Evolutionary conservation across 208 protist species (phyloP).

Genomic region (Tetramitus jugosus): DNA sequence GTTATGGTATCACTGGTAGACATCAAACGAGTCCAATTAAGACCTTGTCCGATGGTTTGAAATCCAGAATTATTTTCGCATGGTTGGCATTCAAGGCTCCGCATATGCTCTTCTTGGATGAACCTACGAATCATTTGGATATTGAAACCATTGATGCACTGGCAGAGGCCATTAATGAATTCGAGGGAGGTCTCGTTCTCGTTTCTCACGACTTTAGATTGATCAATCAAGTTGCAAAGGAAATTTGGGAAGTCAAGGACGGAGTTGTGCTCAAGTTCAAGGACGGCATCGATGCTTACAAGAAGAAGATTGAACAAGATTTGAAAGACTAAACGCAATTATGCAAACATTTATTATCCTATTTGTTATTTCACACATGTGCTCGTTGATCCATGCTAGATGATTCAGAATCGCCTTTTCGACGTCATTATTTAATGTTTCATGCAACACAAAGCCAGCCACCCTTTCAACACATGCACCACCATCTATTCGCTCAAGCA

Average conservation of each 20-base stretch:
- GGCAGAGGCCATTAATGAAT: constrained; percentile 76
- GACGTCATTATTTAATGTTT: too few relatives aligned
- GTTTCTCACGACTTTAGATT: constrained; percentile 92
- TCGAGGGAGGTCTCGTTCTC: constrained; percentile 84
- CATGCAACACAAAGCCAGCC: too few relatives aligned
- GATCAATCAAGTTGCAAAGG: constrained; percentile 56
- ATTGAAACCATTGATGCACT: constrained; percentile 92
- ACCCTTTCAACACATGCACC: too few relatives aligned
- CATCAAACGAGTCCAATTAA: constrained; percentile 77
- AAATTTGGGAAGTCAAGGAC: constrained; percentile 50
- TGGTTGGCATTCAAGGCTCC: constrained; percentile 80
- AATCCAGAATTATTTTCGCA: constrained; percentile 83
- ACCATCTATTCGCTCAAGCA: too few relatives aligned
- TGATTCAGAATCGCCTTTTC: too few relatives aligned
- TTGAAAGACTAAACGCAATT: too few relatives aligned
- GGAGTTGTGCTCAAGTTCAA: constrained; percentile 64
- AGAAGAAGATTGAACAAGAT: constrained; percentile 49
- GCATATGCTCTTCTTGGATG: constrained; percentile 92
- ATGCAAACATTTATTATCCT: too few relatives aligned
- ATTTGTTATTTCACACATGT: too few relatives aligned
- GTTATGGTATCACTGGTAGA: constrained; percentile 78
- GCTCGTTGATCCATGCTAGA: too few relatives aligned
- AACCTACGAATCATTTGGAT: constrained; percentile 94
- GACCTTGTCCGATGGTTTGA: constrained; percentile 89
- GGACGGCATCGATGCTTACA: constrained; percentile 79